Evolutionary conservation across 371 early-diverging fungal genomes (phyloP).

Genomic region (Mucor circinelloides): DNA sequence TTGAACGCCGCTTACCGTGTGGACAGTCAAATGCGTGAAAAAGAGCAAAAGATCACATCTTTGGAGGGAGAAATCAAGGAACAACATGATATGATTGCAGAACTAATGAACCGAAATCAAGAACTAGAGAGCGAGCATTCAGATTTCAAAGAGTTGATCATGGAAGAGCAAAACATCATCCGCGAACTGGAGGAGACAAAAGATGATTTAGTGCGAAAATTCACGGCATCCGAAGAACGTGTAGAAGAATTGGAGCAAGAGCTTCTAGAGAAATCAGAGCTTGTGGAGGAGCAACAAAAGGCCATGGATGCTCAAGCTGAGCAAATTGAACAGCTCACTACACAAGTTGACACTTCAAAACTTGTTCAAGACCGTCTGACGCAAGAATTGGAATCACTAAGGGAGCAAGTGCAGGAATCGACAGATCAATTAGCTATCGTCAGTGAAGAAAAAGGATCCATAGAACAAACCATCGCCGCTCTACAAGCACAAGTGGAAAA

Average conservation of each 20-base stretch:
- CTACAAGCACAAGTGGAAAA: background rate
- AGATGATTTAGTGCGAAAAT: constrained; percentile 61
- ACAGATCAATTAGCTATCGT: background rate
- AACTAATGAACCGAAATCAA: constrained; percentile 49
- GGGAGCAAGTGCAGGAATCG: background rate
- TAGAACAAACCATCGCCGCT: background rate
- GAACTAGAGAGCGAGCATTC: constrained; percentile 54
- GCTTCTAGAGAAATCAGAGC: constrained; percentile 1
- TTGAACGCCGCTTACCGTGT: constrained; percentile 85
- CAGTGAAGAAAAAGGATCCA: background rate
- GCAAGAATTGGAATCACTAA: background rate
- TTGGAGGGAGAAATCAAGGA: constrained; percentile 49
- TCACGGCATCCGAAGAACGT: constrained; percentile 59
- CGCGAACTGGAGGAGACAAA: constrained; percentile 61
- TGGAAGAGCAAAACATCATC: constrained; percentile 47
- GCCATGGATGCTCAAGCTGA: constrained; percentile 56
- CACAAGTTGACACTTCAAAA: constrained; percentile 10
- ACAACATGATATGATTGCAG: constrained; percentile 52
- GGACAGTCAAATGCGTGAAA: constrained; percentile 65
- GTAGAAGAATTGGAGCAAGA: constrained; percentile 24
- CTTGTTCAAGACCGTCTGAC: constrained; percentile 3
- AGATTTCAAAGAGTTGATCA: constrained; percentile 49
- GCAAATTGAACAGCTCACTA: constrained; percentile 5
- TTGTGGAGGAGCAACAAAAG: constrained; percentile 8
- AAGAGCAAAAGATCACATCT: constrained; percentile 55